Evolutionary conservation across 805 yeast genomes (phyloP).

Genomic region (Saccharomyces kudriavzevii): DNA sequence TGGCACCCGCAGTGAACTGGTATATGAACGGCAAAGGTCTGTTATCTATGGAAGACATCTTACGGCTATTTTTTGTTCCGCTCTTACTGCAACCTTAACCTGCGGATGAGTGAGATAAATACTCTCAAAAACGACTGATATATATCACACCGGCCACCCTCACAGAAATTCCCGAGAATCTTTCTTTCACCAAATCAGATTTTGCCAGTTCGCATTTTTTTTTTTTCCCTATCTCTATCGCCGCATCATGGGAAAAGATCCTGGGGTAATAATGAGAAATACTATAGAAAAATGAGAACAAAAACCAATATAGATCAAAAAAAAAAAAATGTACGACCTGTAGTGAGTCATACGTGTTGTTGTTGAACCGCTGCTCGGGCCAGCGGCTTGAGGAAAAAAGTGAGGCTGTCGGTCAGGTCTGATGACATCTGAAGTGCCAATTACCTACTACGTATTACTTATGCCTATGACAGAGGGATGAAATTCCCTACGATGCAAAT

Average conservation of each 20-base stretch:
- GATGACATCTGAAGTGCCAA: neutral
- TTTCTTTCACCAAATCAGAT: neutral
- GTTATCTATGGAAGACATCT: conserved; percentile 8
- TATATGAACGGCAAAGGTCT: conserved; percentile 77
- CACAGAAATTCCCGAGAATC: neutral
- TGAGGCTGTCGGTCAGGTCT: too few relatives aligned
- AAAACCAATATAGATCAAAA: neutral
- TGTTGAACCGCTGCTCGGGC: neutral
- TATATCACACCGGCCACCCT: neutral
- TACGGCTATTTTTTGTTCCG: neutral
- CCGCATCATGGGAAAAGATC: neutral
- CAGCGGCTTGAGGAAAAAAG: neutral
- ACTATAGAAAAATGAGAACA: neutral
- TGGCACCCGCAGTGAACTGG: conserved; percentile 87
- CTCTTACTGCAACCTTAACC: neutral
- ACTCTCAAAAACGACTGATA: neutral
- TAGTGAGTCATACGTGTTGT: too few relatives aligned
- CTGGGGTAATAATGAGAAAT: neutral
- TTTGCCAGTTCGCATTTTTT: neutral
- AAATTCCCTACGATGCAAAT: conserved; percentile 94
- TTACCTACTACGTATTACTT: neutral
- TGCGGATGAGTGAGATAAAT: neutral
- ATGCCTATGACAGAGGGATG: conserved; percentile 51
- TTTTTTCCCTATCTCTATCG: neutral
- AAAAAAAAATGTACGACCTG: too few relatives aligned